Evolutionary conservation across 352 stramenopile genomes (phyloP).

Genomic region (Globisporangium orthogonon): DNA sequence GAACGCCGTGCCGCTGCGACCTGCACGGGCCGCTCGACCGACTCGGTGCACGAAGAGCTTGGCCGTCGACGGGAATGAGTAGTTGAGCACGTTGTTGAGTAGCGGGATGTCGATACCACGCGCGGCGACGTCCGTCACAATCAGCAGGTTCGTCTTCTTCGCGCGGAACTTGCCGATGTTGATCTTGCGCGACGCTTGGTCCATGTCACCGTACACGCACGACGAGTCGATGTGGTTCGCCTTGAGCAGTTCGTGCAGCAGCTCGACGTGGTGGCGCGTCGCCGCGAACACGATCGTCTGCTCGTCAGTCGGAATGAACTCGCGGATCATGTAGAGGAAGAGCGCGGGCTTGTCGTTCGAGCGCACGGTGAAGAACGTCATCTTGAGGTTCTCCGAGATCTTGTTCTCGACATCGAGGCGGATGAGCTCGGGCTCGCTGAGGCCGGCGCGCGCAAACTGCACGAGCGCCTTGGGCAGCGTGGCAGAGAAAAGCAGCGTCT

Average conservation of each 20-base stretch:
- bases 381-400: constrained; percentile 96
- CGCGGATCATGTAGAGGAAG: constrained; percentile 94
- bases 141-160: constrained; percentile 87
- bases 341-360: constrained; percentile 94
- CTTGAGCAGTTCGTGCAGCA: constrained; percentile 91
- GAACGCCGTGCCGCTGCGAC: constrained; percentile 92
- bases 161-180: constrained; percentile 88
- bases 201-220: constrained; percentile 93
- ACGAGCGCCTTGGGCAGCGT: constrained; percentile 97
- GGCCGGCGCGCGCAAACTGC: constrained; percentile 97
- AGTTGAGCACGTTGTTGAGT: constrained; percentile 97
- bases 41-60: constrained; percentile 96
- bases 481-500: constrained; percentile 94
- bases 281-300: constrained; percentile 98
- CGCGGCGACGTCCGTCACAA: constrained; percentile 94
- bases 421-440: constrained; percentile 96
- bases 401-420: constrained; percentile 97
- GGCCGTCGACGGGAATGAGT: constrained; percentile 90
- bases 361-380: constrained; percentile 96
- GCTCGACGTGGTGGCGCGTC: constrained; percentile 98
- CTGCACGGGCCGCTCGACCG: constrained; percentile 94
- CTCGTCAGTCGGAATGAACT: constrained; percentile 90
- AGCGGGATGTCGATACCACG: constrained; percentile 94
- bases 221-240: constrained; percentile 83
- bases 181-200: constrained; percentile 87